Percentiles rank a stretch among this genome's conserved stretches.
Conservation (phyloP, 1,284 basidiomycete species). For the Phellinidium pouzarii region DNA sequence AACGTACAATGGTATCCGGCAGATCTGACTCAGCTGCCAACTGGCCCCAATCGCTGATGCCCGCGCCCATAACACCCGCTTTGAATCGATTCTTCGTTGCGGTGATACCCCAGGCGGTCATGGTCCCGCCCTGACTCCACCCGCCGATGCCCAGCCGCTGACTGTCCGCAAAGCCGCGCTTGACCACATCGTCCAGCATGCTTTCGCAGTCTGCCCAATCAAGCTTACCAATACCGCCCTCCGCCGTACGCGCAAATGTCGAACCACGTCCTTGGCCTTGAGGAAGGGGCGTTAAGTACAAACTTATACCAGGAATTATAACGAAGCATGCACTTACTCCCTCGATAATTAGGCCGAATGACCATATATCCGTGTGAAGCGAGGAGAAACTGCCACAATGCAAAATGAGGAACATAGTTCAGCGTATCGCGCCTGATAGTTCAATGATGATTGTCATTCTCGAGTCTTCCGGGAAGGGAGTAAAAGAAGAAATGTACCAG, state of each 20-base stretch:
- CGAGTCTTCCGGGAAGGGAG: not conserved
- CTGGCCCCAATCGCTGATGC: conserved; percentile 21
- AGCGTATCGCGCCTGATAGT: not conserved
- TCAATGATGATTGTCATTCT: not conserved
- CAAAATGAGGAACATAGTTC: conserved; percentile 11
- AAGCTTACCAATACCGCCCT: conserved; percentile 19
- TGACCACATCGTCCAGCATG: conserved; percentile 20
- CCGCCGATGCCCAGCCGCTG: conserved; percentile 20
- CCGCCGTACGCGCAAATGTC: conserved; percentile 17
- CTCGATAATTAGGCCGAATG: conserved; percentile 21
- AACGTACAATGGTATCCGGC: conserved; percentile 18
- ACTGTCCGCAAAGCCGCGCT: conserved; percentile 18
- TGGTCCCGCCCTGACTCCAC: conserved; percentile 22
- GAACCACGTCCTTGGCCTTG: conserved; percentile 20
- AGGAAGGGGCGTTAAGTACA: not conserved
- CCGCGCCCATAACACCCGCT: conserved; percentile 21
- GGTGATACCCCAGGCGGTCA: conserved; percentile 22
- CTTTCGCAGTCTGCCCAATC: conserved; percentile 22
- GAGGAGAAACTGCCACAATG: conserved; percentile 13
- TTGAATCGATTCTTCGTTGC: conserved; percentile 21
- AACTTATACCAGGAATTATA: not conserved
- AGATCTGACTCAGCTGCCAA: conserved; percentile 17
- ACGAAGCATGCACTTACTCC: conserved; percentile 14
- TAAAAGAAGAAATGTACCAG: not conserved
- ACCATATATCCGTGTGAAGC: conserved; percentile 19